phyloP scores from a whole-genome alignment of 441 rosid species.

The Caryocar brasiliense region DNA sequence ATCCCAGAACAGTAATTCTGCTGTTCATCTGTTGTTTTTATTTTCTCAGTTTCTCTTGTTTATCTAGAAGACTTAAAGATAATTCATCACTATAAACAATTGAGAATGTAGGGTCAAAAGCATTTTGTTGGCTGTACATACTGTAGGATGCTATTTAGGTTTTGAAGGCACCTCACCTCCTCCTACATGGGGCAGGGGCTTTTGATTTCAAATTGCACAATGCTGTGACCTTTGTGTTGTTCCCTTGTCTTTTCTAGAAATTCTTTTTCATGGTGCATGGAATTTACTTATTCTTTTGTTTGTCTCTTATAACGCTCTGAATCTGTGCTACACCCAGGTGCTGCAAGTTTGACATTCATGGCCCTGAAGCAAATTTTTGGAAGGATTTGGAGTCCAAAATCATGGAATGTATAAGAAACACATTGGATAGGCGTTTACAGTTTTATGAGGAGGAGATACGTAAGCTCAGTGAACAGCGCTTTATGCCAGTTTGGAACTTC shows the following conservation, averaged over 20 bases:
- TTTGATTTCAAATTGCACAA: no score
- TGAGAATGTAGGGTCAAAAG: neutral
- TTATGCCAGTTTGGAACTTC: slow-evolving; percentile 95
- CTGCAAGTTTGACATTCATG: slow-evolving; percentile 83
- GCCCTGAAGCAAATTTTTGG: slow-evolving; percentile 83
- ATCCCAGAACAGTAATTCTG: no score
- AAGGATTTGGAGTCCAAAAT: slow-evolving; percentile 83
- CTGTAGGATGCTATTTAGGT: no score
- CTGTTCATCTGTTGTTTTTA: no score
- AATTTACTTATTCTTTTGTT: neutral
- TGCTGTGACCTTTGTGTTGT: no score
- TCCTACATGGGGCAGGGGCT: no score
- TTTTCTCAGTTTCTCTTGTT: no score
- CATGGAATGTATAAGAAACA: slow-evolving; percentile 74
- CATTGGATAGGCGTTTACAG: slow-evolving; percentile 81
- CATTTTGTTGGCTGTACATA: no score
- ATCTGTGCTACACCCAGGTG: slow-evolving; percentile 46
- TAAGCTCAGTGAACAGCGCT: slow-evolving; percentile 89
- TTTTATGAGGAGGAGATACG: slow-evolving; percentile 97
- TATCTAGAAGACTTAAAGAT: neutral
- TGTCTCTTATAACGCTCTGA: slow-evolving; percentile 15
- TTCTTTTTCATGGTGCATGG: neutral
- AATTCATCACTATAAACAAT: neutral
- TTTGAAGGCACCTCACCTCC: no score
- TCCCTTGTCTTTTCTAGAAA: neutral